These are phyloP conservation scores for Aspergillus tanneri DNA, from an alignment of 2,329 filamentous ascomycete species.

Conservation along the genomic window DNA sequence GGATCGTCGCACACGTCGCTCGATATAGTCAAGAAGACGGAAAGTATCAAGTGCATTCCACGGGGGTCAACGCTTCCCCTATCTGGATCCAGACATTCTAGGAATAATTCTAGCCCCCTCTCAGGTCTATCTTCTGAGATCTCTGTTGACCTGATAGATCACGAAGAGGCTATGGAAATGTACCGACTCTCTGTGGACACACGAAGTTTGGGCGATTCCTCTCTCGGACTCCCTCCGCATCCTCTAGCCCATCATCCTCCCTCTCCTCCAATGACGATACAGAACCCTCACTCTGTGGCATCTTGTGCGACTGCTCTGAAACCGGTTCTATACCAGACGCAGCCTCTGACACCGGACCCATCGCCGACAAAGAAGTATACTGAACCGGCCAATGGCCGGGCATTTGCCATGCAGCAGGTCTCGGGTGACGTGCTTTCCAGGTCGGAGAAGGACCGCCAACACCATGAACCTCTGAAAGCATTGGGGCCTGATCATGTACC, in stretches of 20 bases:
- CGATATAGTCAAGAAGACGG: conserved; percentile 52
- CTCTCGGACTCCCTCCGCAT: conserved; percentile 44
- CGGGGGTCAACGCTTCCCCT: conserved; percentile 44
- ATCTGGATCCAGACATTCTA: conserved; percentile 22
- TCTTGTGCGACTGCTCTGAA: conserved; percentile 34
- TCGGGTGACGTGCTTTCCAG: conserved; percentile 36
- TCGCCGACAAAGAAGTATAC: conserved; percentile 35
- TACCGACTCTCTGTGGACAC: conserved; percentile 32
- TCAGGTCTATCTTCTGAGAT: conserved; percentile 55
- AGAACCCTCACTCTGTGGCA: conserved; percentile 36
- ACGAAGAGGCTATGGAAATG: conserved; percentile 34
- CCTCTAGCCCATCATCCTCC: conserved; percentile 48
- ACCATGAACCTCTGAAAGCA: conserved; percentile 12
- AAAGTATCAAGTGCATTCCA: conserved; percentile 51
- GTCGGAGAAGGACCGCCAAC: conserved; percentile 29
- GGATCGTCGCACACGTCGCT: conserved; percentile 51
- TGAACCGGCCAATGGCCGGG: conserved; percentile 18
- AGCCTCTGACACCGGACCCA: conserved; percentile 45
- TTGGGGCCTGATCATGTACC: conserved; percentile 52
- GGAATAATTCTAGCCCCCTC: conserved; percentile 51
- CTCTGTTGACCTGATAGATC: conserved; percentile 52
- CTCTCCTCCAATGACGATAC: conserved; percentile 48
- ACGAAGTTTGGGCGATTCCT: conserved; percentile 37
- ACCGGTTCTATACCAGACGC: conserved; percentile 33
- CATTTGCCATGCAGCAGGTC: conserved; percentile 28